Evolutionary conservation across 163 green algal genomes (phyloP), one percentile per base, ranked within the genome.

Genomic region (Coccomyxa subellipsoidea): DNA sequence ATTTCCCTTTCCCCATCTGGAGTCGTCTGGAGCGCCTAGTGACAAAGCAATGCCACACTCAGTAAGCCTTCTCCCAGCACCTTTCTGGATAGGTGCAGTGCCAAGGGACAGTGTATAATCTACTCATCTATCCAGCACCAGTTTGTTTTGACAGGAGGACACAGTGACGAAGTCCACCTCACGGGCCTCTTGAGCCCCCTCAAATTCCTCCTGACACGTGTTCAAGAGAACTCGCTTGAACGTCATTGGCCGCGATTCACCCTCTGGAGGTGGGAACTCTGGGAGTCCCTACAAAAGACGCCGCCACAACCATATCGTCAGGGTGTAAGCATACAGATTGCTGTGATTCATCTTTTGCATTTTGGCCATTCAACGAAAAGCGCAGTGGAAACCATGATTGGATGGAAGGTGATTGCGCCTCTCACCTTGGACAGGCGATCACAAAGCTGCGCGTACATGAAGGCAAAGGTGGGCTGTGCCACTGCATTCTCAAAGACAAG

Each of bases 181-280:
- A 25, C 93, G 85, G 12, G 87, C 88, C 32, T 89, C 80, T 59
- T 91, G 88, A 36, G 95, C 90, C 23, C 90, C 92, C 93, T 99
- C 97, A 84, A 99, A 99, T 89, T 99, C 96, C 78, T 98, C 95
- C 85, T 99, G 97, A 91, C 97, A 99, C 2, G 97, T 99, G 89
- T 99, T 99, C 76, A 99, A 92, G 85, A 99, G 90, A 80, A 99
- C 93, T 66, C 95, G 90, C 25, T 87, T 82, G 90, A 99, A 99
- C 35, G 82, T 92, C 69, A 97, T 91, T n/a, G 92, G 90, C 85
- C 93, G 92, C 36, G 89, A 85, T 29, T 92, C 90, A 27, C 81
- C 92, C 70, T 89, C 82, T 38, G 86, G 69, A 12, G 92, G 88
- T 29, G 91, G 87, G 76, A 95, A 94, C 83, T 93, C 85, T 39